Conservation (phyloP, 2,329 filamentous ascomycete genomes). For the Verticillium longisporum region DNA sequence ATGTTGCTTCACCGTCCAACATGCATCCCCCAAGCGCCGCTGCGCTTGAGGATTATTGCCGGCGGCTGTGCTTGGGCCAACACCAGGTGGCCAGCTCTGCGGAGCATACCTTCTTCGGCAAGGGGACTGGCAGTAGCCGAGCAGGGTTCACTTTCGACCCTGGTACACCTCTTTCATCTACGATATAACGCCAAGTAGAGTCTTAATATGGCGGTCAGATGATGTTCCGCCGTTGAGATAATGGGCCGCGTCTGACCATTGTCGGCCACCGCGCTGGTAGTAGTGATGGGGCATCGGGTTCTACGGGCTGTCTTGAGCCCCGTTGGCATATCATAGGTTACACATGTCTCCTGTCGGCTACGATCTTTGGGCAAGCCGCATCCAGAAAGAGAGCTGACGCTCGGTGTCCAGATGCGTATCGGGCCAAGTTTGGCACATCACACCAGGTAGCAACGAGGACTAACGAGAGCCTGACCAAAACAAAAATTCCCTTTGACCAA, state of each 20-base stretch:
- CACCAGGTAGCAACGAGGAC: neutral
- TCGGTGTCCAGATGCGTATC: neutral
- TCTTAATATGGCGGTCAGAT: conserved; percentile 5
- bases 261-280: neutral
- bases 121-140: neutral
- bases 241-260: conserved; percentile 1
- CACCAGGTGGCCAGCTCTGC: neutral
- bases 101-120: neutral
- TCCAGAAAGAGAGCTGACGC: neutral
- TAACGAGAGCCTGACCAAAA: neutral
- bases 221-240: neutral
- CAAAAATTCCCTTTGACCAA: neutral
- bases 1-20: no score
- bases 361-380: neutral
- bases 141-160: neutral
- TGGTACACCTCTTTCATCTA: no score
- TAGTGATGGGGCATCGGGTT: neutral
- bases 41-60: neutral
- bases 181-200: neutral
- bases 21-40: neutral
- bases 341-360: neutral
- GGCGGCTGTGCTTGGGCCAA: neutral
- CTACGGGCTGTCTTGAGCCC: neutral
- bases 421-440: neutral
- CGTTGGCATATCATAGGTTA: neutral